A percentile compares a stretch with the other conserved stretches of the same genome.
Evolutionary conservation across 371 early-diverging fungal species (phyloP).

Genomic region (Mucor indicus): DNA sequence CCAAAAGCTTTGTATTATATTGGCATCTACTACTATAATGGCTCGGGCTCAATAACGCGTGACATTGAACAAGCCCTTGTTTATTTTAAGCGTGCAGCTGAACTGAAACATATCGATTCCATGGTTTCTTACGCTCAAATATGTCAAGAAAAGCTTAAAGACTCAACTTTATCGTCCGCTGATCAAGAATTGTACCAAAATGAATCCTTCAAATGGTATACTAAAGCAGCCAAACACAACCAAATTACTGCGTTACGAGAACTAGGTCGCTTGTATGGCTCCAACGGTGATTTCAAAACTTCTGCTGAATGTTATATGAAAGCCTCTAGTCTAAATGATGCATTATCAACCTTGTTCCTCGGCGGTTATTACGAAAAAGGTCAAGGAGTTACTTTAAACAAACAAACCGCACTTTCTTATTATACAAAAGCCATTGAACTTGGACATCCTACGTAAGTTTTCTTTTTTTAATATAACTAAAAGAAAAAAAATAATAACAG

Average conservation of each 20-base stretch:
- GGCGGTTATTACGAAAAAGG: conserved; percentile 58
- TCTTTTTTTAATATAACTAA: not conserved
- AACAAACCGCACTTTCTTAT: conserved; percentile 53
- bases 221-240: conserved; percentile 41
- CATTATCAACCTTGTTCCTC: conserved; percentile 74
- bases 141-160: conserved; percentile 34
- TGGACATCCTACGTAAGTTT: conserved; percentile 37
- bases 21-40: conserved; percentile 48
- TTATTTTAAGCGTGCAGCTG: conserved; percentile 47
- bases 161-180: not conserved
- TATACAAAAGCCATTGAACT: conserved; percentile 33
- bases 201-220: conserved; percentile 43
- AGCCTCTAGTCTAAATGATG: conserved; percentile 75
- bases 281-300: conserved; percentile 67
- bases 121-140: conserved; percentile 42
- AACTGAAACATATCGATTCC: conserved; percentile 35
- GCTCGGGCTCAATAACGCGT: conserved; percentile 27
- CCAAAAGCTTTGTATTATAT: conserved; percentile 39
- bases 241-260: conserved; percentile 69
- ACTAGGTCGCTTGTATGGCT: conserved; percentile 81
- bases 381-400: conserved; percentile 46
- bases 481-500: too few species aligned
- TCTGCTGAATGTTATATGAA: conserved; percentile 64
- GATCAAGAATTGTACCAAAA: conserved; percentile 16
- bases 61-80: conserved; percentile 34